Conservation (phyloP, 2,329 filamentous ascomycete species). For the Microdochium nivale region DNA sequence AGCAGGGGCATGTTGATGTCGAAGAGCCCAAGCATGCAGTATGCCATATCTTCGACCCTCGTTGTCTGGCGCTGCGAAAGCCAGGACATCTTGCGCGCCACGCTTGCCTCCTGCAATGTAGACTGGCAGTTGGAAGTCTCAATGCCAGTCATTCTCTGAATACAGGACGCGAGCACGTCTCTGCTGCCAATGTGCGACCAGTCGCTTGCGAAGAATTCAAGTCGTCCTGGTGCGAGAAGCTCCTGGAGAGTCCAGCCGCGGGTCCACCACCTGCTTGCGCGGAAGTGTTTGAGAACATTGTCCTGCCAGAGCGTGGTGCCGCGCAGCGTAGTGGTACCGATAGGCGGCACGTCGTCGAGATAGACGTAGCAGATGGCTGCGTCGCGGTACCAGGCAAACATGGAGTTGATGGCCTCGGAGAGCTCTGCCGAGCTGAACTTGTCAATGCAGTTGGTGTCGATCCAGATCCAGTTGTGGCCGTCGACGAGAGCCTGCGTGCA, state of each 20-base stretch:
- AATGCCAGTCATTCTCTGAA: not conserved
- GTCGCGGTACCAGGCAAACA: not conserved
- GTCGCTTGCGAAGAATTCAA: not conserved
- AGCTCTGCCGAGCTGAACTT: not conserved
- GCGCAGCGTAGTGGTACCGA: not conserved
- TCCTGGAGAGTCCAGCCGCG: not conserved
- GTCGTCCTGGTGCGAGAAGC: not conserved
- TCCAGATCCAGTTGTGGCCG: not conserved
- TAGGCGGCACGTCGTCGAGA: too few relatives aligned
- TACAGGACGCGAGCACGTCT: not conserved
- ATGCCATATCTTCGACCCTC: constrained; percentile 3
- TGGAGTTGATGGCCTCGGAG: not conserved
- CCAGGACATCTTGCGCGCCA: constrained; percentile 4
- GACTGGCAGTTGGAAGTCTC: not conserved
- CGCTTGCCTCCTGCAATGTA: not conserved
- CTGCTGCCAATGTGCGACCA: not conserved
- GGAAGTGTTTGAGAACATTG: not conserved
- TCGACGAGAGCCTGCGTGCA: not conserved
- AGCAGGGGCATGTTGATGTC: constrained; percentile 5
- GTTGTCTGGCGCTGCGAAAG: constrained; percentile 1
- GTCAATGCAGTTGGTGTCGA: constrained; percentile 2
- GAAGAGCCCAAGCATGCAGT: constrained; percentile 4
- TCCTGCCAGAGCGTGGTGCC: not conserved
- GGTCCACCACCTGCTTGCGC: not conserved
- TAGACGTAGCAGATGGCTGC: too few relatives aligned